Conservation (phyloP, 257 asterid genomes). For the Asclepias syriaca region DNA sequence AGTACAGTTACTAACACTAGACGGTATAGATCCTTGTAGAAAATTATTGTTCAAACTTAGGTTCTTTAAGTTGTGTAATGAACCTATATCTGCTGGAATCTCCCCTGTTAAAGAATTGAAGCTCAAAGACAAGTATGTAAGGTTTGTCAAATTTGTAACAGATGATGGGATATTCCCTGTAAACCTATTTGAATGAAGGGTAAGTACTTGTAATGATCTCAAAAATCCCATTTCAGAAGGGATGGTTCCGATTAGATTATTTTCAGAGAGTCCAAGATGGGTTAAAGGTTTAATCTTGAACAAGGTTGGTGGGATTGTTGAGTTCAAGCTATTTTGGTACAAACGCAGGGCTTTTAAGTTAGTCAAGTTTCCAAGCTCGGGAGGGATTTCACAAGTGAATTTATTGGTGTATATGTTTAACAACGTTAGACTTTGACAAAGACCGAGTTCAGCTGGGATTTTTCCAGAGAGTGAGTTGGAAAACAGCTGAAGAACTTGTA, state of each 20-base stretch:
- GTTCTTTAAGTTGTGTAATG: slow-evolving; percentile 52
- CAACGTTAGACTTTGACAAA: slow-evolving; percentile 35
- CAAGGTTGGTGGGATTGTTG: slow-evolving; percentile 58
- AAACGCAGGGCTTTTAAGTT: slow-evolving; percentile 41
- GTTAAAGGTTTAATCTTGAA: slow-evolving; percentile 42
- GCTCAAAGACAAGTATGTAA: slow-evolving; percentile 56
- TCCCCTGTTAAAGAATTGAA: slow-evolving; percentile 57
- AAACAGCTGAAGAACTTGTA: slow-evolving; percentile 45
- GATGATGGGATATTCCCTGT: slow-evolving; percentile 58
- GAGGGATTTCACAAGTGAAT: slow-evolving; percentile 58
- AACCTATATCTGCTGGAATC: slow-evolving; percentile 54
- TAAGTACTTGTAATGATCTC: slow-evolving; percentile 52
- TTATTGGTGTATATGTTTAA: slow-evolving; percentile 44
- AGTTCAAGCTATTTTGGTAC: slow-evolving; percentile 44
- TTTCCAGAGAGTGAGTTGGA: slow-evolving; percentile 48
- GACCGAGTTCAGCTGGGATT: slow-evolving; percentile 59
- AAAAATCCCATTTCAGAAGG: slow-evolving; percentile 42
- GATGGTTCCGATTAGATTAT: slow-evolving; percentile 44
- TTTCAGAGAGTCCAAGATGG: slow-evolving; percentile 54
- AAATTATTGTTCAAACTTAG: slow-evolving; percentile 39
- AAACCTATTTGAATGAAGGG: slow-evolving; percentile 65
- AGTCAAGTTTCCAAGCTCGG: slow-evolving; percentile 49
- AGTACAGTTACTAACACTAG: slow-evolving; percentile 51
- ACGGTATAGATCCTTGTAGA: slow-evolving; percentile 58
- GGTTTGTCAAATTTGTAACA: slow-evolving; percentile 48